These are phyloP conservation scores for Gnomoniopsis smithogilvyi DNA, from an alignment of 2,329 filamentous ascomycete genomes.

Conservation along the genomic window DNA sequence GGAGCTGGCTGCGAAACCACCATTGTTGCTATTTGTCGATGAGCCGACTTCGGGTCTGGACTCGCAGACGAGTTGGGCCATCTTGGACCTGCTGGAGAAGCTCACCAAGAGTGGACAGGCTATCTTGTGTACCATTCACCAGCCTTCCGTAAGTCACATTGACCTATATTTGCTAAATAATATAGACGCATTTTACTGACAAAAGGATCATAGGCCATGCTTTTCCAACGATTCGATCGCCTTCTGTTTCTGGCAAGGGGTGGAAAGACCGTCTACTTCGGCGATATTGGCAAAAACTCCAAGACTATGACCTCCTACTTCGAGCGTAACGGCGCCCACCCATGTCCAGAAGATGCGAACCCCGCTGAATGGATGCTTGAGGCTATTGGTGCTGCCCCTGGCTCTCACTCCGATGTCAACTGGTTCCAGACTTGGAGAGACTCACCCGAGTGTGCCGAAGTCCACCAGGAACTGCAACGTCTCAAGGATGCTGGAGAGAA, in stretches of 20 bases:
- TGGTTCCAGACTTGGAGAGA: conserved; percentile 63
- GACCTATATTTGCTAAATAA: neutral
- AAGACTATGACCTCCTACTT: conserved; percentile 70
- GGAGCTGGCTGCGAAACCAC: conserved; percentile 90
- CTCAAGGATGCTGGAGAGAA: conserved; percentile 41
- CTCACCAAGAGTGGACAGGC: conserved; percentile 82
- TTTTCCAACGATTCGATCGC: conserved; percentile 84
- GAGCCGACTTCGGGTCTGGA: conserved; percentile 90
- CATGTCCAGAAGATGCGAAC: conserved; percentile 67
- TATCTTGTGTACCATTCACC: conserved; percentile 92
- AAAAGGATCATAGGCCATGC: conserved; percentile 54
- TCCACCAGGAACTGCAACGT: conserved; percentile 55
- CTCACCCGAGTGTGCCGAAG: conserved; percentile 51
- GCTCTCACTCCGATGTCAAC: conserved; percentile 59
- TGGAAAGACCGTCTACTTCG: conserved; percentile 75
- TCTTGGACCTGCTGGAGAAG: conserved; percentile 79
- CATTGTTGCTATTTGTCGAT: conserved; percentile 82
- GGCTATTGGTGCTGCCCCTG: conserved; percentile 61
- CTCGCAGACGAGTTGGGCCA: conserved; percentile 87
- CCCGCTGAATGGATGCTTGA: conserved; percentile 79
- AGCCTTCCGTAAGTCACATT: conserved; percentile 60
- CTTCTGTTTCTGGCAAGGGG: conserved; percentile 72
- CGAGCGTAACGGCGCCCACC: conserved; percentile 63
- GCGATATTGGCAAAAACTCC: conserved; percentile 70
- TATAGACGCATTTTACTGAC: neutral